These are phyloP conservation scores for Entonaema liquescens DNA, from an alignment of 495 filamentous ascomycete species.

Conservation along the genomic window DNA sequence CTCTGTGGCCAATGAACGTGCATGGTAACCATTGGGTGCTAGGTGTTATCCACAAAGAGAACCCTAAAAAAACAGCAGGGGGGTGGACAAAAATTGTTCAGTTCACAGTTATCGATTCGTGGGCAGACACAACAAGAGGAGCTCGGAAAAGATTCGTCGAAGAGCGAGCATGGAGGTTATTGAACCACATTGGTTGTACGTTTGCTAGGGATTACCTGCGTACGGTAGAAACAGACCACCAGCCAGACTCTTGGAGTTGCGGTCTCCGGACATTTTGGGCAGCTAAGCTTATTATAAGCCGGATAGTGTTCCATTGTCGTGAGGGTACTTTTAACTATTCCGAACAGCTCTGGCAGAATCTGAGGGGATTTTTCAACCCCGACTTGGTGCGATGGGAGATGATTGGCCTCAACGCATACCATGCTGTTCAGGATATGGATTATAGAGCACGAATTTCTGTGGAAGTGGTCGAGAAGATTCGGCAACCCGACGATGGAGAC, in stretches of 20 bases:
- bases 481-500: neutral
- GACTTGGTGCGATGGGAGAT: slow-evolving; percentile 42
- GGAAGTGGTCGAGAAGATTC: slow-evolving; percentile 20
- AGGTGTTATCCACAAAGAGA: slow-evolving; percentile 29
- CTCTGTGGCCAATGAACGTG: slow-evolving; percentile 30
- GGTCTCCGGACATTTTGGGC: slow-evolving; percentile 38
- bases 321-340: neutral
- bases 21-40: slow-evolving; percentile 36
- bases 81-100: slow-evolving; percentile 24
- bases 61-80: no score
- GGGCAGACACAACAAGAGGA: neutral
- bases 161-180: neutral
- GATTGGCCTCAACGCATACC: slow-evolving; percentile 32
- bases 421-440: slow-evolving; percentile 24
- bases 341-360: slow-evolving; percentile 15
- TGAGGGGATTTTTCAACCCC: slow-evolving; percentile 37
- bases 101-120: slow-evolving; percentile 23
- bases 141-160: neutral
- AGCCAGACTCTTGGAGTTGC: slow-evolving; percentile 25
- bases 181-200: neutral
- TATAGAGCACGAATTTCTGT: slow-evolving; percentile 38
- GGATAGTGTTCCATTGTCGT: slow-evolving; percentile 10
- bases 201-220: neutral
- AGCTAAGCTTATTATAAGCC: slow-evolving; percentile 34
- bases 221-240: slow-evolving; percentile 14